A percentile compares a stretch with the other conserved stretches of the same genome.
Evolutionary conservation across 208 protist genomes (phyloP).

Genomic region (Tritrichomonas foetus): DNA sequence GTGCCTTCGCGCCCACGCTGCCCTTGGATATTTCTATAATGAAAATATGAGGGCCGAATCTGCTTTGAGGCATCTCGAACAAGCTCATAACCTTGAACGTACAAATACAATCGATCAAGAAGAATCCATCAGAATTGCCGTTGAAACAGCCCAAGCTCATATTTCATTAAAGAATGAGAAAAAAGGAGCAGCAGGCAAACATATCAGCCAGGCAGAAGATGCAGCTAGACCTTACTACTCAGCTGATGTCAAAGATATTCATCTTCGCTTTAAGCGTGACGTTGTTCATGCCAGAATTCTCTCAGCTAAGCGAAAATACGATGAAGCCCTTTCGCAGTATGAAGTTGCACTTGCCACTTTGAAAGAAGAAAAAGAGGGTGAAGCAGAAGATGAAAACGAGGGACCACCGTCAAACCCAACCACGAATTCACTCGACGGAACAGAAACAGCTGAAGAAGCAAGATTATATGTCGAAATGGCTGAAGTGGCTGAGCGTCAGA

Average conservation of each 20-base stretch:
- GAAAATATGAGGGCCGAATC: not conserved
- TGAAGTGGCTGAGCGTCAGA: not conserved
- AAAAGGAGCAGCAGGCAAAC: not conserved
- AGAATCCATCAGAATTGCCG: not conserved
- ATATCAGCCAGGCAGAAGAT: not conserved
- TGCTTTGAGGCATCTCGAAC: not conserved
- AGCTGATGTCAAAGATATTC: not conserved
- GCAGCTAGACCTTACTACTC: not conserved
- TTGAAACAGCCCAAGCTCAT: not conserved
- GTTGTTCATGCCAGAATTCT: not conserved
- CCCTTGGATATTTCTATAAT: not conserved
- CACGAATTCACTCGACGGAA: too few relatives aligned
- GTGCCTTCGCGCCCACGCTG: not conserved
- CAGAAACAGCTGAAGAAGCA: not conserved
- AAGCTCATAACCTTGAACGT: not conserved
- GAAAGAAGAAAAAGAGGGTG: not conserved
- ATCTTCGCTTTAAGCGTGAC: not conserved
- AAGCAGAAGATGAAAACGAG: not conserved
- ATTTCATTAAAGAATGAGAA: not conserved
- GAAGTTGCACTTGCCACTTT: not conserved
- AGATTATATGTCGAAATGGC: not conserved
- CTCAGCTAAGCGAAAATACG: not conserved
- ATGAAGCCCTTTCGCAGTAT: not conserved
- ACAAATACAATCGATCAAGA: not conserved
- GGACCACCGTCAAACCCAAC: not conserved